Evolutionary conservation across 352 stramenopile genomes (phyloP), one percentile per base, ranked within the genome.

Genomic region (Phytophthora sp.): DNA sequence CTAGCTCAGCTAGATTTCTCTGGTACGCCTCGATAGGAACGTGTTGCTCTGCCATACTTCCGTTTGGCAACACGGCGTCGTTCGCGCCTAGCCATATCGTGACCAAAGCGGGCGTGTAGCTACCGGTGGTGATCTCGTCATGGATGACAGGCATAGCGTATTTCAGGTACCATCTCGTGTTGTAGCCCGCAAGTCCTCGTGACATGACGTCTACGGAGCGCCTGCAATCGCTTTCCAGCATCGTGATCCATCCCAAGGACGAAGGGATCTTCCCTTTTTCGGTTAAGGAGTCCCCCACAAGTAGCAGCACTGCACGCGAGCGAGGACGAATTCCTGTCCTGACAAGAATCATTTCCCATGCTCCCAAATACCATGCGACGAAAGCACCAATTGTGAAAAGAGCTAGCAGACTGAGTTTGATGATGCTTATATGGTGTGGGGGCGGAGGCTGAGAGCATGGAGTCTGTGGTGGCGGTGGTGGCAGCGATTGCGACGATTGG

Each of bases 251-350:
- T 12, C 82, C 81, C 21, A 70, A 69, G n/a, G 60, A 52, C 7
- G 73, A 57, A 15, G 56, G 59, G 21, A 79, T 66, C 17, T 61
- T 64, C 12, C 67, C 77, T 28, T 66, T 62, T 52, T 89, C 55
- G 26, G 80, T 89, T 30, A 87, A 69, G 12, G 82, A 91, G 62
- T 89, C 82, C 5, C 81, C 81, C 13, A 74, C 46, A 12, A 87
- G 63, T 6, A 85, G 21, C 17, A 85, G 27, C 11, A 55, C 44
- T n/a, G 74, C 68, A 1, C 74, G 65, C 12, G 59, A 38, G 30
- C 50, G 38, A 62, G 45, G 31, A 18, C 24, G 54, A 5, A 48
- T 32, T 8, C 35, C 41, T 31, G 13, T 24, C 12, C 28, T 28
- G 9, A 54, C 17, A 12, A 64, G 23, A 24, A 43, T 39, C 13